Percentiles rank a stretch among this genome's conserved stretches.
Evolutionary conservation across 495 filamentous ascomycete species (phyloP).

Genomic region (Trichocladium antarcticum): DNA sequence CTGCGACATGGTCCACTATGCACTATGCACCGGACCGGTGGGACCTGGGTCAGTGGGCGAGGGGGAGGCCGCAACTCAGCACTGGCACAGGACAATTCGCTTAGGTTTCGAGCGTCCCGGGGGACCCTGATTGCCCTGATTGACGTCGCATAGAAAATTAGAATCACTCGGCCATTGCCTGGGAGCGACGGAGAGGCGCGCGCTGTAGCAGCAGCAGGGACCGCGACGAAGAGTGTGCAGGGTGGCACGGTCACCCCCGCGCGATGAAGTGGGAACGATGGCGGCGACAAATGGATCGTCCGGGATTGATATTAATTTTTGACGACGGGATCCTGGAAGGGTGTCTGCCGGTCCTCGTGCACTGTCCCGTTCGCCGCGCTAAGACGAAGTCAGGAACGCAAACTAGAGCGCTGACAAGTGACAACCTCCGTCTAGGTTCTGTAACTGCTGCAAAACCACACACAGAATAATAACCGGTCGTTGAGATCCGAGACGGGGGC

Average conservation of each 20-base stretch:
- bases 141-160: slow-evolving; percentile 35
- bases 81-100: slow-evolving; percentile 31
- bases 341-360: too few species aligned
- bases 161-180: not conserved
- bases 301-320: not conserved
- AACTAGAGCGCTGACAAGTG: too few species aligned
- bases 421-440: too few species aligned
- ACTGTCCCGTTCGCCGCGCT: too few species aligned
- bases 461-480: not conserved
- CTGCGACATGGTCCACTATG: slow-evolving; percentile 38
- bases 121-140: slow-evolving; percentile 39
- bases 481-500: too few species aligned
- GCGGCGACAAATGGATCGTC: not conserved
- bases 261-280: not conserved
- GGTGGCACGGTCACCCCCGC: too few species aligned
- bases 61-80: slow-evolving; percentile 21
- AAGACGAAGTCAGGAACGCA: too few species aligned
- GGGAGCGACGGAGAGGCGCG: too few species aligned
- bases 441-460: not conserved
- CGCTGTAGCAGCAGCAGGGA: not conserved
- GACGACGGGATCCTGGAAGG: not conserved
- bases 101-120: slow-evolving; percentile 38
- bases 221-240: not conserved
- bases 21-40: slow-evolving; percentile 12
- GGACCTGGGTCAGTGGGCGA: slow-evolving; percentile 12